These are phyloP conservation scores for Acer campestre DNA, from an alignment of 345 rosid species.

Conservation along the genomic window DNA sequence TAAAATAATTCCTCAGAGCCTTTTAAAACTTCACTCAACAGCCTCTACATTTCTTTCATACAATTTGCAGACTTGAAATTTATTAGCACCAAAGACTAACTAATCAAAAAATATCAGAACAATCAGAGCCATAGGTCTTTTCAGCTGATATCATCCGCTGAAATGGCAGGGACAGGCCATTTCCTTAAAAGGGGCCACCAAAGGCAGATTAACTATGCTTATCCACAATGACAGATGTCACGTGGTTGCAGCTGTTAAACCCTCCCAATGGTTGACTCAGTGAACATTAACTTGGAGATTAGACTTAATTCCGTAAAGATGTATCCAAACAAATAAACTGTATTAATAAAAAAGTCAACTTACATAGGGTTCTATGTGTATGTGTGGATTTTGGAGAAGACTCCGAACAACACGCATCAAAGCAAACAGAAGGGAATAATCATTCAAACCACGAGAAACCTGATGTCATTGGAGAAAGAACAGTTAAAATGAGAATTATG, in stretches of 20 bases:
- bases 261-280: not conserved
- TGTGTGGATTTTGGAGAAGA: constrained; percentile 88
- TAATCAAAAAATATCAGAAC: not conserved
- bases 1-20: not conserved
- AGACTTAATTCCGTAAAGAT: constrained; percentile 15
- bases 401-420: constrained; percentile 89
- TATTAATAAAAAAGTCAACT: constrained; percentile 39
- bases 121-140: constrained; percentile 2
- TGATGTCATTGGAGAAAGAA: constrained; percentile 36
- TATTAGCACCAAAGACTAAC: constrained; percentile 5
- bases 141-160: not conserved
- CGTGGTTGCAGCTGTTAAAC: not conserved
- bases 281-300: not conserved
- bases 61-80: not conserved
- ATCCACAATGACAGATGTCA: not conserved
- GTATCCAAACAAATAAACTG: constrained; percentile 12
- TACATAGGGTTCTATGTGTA: constrained; percentile 93
- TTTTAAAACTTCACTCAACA: not conserved
- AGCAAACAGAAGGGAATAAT: constrained; percentile 78
- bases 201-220: not conserved
- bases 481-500: constrained; percentile 19
- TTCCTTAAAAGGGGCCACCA: not conserved
- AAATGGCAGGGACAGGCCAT: not conserved
- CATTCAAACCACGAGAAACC: constrained; percentile 93
- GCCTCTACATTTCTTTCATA: not conserved